phyloP scores from a whole-genome alignment of 148 eudicot genomes.

The Vaccinium macrocarpon region DNA sequence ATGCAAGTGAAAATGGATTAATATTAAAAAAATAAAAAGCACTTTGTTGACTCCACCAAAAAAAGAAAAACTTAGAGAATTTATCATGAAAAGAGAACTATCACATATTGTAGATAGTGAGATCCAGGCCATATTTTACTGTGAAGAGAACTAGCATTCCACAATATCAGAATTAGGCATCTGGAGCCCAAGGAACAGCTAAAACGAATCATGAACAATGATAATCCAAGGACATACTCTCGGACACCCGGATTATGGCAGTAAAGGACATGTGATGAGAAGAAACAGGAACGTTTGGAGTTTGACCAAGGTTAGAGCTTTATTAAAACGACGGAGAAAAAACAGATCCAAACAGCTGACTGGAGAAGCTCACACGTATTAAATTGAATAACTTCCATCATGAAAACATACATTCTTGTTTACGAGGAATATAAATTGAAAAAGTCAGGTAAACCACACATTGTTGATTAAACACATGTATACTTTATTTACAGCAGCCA shows the following conservation, averaged over 20 bases:
- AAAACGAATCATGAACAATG: not conserved
- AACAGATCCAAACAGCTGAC: not conserved
- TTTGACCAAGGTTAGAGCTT: not conserved
- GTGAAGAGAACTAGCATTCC: not conserved
- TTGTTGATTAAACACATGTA: not conserved
- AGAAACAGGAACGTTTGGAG: not conserved
- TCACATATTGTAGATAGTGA: not conserved
- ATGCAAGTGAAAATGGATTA: conserved; percentile 13
- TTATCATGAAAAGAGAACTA: not conserved
- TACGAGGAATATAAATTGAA: not conserved
- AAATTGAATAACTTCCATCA: not conserved
- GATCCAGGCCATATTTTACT: not conserved
- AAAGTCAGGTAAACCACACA: not conserved
- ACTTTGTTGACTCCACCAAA: not conserved
- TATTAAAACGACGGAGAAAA: not conserved
- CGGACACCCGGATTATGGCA: not conserved
- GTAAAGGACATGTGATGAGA: not conserved
- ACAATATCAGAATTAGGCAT: not conserved
- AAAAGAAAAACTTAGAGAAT: not conserved
- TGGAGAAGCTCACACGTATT: not conserved
- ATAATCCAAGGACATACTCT: not conserved
- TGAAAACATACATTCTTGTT: not conserved
- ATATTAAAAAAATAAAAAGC: not conserved
- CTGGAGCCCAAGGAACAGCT: not conserved
- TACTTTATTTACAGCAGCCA: not conserved